Percentiles rank a stretch among this genome's conserved stretches.
Evolutionary conservation across 192 early-diverging fungal genomes (phyloP).

Genomic region (Backusella luteola): DNA sequence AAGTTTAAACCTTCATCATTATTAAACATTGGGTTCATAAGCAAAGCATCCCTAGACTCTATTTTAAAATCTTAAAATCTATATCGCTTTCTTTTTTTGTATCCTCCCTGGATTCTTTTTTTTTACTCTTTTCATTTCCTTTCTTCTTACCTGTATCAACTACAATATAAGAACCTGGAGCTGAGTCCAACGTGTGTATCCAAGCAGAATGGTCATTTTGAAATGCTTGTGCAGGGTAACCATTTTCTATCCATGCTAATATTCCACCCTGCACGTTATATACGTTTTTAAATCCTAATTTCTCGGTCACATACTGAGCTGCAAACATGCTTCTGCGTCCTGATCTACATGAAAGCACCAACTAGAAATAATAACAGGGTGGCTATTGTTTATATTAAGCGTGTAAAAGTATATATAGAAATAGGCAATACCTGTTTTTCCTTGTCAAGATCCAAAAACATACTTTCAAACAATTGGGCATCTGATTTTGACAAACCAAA

Average conservation of each 20-base stretch:
- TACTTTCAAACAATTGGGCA: neutral
- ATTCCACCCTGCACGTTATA: slow-evolving; percentile 10
- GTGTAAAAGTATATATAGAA: neutral
- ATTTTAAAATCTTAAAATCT: neutral
- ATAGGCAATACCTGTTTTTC: neutral
- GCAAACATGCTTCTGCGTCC: slow-evolving; percentile 18
- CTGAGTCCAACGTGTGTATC: neutral
- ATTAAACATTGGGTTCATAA: neutral
- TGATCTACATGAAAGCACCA: slow-evolving; percentile 16
- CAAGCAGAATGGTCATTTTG: slow-evolving; percentile 11
- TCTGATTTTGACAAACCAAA: slow-evolving; percentile 1
- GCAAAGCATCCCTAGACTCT: neutral
- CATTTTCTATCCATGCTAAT: slow-evolving; percentile 6
- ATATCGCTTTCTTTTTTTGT: neutral
- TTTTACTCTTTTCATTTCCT: neutral
- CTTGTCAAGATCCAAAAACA: slow-evolving; percentile 5
- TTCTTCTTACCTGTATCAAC: neutral
- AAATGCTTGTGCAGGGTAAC: slow-evolving; percentile 3
- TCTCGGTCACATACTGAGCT: neutral
- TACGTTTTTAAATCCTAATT: slow-evolving; percentile 11
- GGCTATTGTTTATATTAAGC: neutral
- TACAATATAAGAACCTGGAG: neutral
- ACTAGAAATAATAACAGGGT: neutral
- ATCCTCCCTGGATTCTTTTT: neutral
- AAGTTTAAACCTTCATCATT: neutral